Evolutionary conservation across 1,284 basidiomycete species (phyloP).

Genomic region (Ceratobasidium sp.): DNA sequence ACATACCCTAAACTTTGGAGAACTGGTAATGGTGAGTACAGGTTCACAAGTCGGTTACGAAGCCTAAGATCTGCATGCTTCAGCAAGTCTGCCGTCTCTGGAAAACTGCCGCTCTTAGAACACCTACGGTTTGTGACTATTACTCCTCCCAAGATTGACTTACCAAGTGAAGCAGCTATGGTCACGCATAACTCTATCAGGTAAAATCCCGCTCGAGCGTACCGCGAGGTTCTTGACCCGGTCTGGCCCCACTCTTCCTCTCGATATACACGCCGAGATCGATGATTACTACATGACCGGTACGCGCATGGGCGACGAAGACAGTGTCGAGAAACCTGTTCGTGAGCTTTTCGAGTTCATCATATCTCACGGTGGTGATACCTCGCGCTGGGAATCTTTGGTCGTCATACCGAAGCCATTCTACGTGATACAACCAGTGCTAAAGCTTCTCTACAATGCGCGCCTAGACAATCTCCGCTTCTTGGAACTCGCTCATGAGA

Average conservation of each 20-base stretch:
- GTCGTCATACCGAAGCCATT: background rate
- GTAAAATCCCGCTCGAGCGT: background rate
- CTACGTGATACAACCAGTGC: background rate
- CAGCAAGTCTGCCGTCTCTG: constrained; percentile 34
- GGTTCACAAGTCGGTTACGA: background rate
- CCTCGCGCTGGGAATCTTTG: constrained; percentile 18
- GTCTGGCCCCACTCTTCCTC: constrained; percentile 1
- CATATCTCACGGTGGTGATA: background rate
- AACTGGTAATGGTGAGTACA: background rate
- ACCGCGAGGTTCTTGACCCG: background rate
- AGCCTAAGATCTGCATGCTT: background rate
- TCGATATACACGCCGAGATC: constrained; percentile 13
- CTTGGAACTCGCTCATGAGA: background rate
- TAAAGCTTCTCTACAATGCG: background rate
- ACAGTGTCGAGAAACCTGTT: background rate
- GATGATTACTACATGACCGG: background rate
- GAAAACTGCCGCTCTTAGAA: constrained; percentile 13
- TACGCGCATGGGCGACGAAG: background rate
- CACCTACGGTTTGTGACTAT: constrained; percentile 24
- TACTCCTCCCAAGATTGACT: background rate
- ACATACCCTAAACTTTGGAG: no score
- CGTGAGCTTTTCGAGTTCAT: constrained; percentile 5
- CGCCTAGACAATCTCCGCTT: constrained; percentile 11
- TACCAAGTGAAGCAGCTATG: background rate
- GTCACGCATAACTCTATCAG: constrained; percentile 5